These are phyloP conservation scores for Cercospora sp. DNA, from an alignment of 2,329 filamentous ascomycete genomes.

Conservation along the genomic window DNA sequence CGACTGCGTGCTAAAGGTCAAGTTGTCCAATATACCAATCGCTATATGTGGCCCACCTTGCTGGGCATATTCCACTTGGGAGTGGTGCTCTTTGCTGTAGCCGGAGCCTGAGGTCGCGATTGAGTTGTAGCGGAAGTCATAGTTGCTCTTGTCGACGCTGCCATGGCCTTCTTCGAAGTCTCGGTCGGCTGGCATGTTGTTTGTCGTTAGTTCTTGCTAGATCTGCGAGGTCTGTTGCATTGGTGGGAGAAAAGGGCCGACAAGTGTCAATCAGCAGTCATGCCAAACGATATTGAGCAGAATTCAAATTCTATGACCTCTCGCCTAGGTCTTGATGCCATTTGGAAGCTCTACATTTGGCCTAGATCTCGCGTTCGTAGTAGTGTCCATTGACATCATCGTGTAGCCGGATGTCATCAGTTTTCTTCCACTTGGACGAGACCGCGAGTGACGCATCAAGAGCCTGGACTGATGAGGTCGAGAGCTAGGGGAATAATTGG, in stretches of 20 bases:
- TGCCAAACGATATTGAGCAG: not conserved
- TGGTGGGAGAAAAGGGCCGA: not conserved
- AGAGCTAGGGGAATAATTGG: not conserved
- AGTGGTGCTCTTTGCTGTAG: constrained; percentile 11
- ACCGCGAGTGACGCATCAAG: not conserved
- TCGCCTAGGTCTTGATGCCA: not conserved
- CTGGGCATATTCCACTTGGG: constrained; percentile 2
- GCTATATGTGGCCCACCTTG: constrained; percentile 12
- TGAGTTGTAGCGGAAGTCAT: constrained; percentile 7
- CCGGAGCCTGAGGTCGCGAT: constrained; percentile 10
- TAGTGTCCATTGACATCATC: not conserved
- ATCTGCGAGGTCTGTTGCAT: not conserved
- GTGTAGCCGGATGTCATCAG: not conserved
- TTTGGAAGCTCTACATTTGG: not conserved
- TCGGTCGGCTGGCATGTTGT: not conserved
- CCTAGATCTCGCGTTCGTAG: not conserved
- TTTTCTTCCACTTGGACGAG: not conserved
- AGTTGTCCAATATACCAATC: not conserved
- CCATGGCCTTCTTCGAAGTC: not conserved
- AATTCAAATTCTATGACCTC: not conserved
- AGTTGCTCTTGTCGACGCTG: not conserved
- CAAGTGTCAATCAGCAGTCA: not conserved
- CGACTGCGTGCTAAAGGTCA: not conserved
- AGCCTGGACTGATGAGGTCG: not conserved
- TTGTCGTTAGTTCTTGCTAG: not conserved